phyloP scores from a whole-genome alignment of 1,284 basidiomycete species.

The Schizophyllum amplum region DNA sequence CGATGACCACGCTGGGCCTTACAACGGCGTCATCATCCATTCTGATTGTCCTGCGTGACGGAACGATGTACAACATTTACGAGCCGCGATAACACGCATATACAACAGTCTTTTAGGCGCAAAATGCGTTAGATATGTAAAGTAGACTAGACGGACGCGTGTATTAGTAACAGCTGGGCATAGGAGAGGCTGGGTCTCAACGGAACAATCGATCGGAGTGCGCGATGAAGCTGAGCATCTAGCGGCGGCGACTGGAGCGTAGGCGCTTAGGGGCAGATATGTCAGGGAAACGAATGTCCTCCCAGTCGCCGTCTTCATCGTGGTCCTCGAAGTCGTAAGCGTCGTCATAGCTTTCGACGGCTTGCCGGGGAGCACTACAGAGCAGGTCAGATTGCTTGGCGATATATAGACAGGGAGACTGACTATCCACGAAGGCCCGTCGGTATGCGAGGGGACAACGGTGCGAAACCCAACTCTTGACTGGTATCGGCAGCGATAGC shows the following conservation, averaged over 20 bases:
- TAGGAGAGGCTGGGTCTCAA: too few species aligned
- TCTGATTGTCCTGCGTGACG: too few species aligned
- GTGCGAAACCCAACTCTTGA: neutral
- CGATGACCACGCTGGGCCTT: conserved; percentile 39
- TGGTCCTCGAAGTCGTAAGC: neutral
- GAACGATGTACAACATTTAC: too few species aligned
- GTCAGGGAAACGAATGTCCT: neutral
- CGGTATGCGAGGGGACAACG: neutral
- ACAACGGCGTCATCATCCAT: conserved; percentile 16
- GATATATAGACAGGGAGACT: neutral
- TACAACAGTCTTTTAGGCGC: too few species aligned
- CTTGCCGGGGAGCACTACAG: neutral
- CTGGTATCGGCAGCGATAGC: neutral
- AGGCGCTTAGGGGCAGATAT: too few species aligned
- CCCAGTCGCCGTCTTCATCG: neutral
- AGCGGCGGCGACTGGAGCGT: too few species aligned
- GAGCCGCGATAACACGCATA: too few species aligned
- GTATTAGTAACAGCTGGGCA: too few species aligned
- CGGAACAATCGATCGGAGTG: too few species aligned
- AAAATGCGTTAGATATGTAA: too few species aligned
- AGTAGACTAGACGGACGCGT: too few species aligned
- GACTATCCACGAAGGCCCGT: neutral
- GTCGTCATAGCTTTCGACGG: neutral
- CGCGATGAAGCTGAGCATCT: too few species aligned
- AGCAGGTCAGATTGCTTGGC: neutral